These are phyloP conservation scores for Hypoxylon lenormandii DNA, from an alignment of 495 filamentous ascomycete species.

Conservation along the genomic window DNA sequence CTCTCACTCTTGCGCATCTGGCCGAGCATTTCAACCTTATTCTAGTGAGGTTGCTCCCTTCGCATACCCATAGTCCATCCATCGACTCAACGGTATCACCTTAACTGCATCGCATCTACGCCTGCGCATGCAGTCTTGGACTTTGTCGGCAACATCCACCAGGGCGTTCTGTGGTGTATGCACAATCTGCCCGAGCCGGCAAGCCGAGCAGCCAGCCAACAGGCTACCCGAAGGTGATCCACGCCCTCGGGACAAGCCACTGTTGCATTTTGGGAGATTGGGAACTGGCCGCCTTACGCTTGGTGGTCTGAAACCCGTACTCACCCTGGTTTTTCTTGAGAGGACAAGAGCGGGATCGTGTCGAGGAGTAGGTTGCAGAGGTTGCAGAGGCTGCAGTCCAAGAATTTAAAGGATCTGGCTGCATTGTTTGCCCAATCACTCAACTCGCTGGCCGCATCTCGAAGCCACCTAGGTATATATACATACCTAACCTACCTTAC, in stretches of 20 bases:
- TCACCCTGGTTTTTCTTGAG: not conserved
- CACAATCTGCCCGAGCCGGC: conserved; percentile 45
- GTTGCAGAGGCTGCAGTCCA: no score
- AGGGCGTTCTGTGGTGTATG: conserved; percentile 32
- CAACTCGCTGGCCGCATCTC: conserved; percentile 1
- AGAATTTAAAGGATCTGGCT: conserved; percentile 5
- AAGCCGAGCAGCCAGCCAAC: conserved; percentile 42
- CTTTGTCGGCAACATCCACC: conserved; percentile 38
- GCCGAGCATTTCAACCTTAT: conserved; percentile 36
- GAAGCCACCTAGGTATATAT: conserved; percentile 23
- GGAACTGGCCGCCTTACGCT: conserved; percentile 22
- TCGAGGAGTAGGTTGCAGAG: no score
- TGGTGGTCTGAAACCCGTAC: not conserved
- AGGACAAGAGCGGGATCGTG: no score
- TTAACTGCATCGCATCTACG: conserved; percentile 33
- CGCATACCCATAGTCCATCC: not conserved
- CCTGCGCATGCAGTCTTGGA: conserved; percentile 35
- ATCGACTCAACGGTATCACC: conserved; percentile 33
- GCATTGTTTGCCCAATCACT: conserved; percentile 2
- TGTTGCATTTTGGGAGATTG: conserved; percentile 40
- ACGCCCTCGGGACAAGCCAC: conserved; percentile 47
- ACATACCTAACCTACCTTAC: conserved; percentile 10
- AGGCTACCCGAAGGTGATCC: conserved; percentile 42
- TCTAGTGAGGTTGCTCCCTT: conserved; percentile 10
- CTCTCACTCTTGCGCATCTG: conserved; percentile 34